phyloP scores from a whole-genome alignment of 2,329 filamentous ascomycete species.

The Aspergillus amoenus region DNA sequence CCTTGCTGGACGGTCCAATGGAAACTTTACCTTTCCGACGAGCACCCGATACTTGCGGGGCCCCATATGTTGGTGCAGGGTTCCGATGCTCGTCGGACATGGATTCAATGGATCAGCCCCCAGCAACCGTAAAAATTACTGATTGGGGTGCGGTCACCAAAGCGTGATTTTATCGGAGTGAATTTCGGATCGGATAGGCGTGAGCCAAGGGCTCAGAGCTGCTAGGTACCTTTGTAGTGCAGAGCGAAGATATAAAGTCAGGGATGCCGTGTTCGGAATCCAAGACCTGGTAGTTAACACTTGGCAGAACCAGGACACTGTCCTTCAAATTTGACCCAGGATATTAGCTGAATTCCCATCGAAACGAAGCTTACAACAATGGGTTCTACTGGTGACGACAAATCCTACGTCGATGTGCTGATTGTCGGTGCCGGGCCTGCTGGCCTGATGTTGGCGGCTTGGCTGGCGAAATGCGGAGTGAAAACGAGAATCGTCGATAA shows the following conservation, averaged over 20 bases:
- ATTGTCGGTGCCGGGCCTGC: slow-evolving; percentile 55
- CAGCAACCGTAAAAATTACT: background rate
- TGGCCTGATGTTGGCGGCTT: slow-evolving; percentile 50
- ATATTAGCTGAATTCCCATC: background rate
- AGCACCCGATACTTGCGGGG: background rate
- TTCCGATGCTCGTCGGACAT: background rate
- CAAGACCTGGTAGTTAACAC: too few relatives aligned
- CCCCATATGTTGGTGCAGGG: background rate
- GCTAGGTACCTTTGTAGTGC: too few relatives aligned
- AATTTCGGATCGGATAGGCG: background rate
- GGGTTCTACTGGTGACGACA: background rate
- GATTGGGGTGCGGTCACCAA: background rate
- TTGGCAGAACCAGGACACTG: too few relatives aligned
- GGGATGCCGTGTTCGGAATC: too few relatives aligned
- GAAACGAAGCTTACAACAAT: background rate
- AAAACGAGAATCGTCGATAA: slow-evolving; percentile 51
- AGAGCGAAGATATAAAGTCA: background rate
- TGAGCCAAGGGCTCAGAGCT: background rate
- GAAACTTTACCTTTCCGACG: too few relatives aligned
- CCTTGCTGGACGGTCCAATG: too few relatives aligned
- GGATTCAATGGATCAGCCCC: background rate
- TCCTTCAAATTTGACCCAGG: background rate
- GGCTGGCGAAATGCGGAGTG: slow-evolving; percentile 50
- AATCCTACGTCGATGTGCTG: slow-evolving; percentile 8
- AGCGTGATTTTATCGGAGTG: background rate